Evolutionary conservation across 2,329 filamentous ascomycete species (phyloP), one percentile per base, ranked within the genome.

Genomic region (Biscogniauxia sp.): DNA sequence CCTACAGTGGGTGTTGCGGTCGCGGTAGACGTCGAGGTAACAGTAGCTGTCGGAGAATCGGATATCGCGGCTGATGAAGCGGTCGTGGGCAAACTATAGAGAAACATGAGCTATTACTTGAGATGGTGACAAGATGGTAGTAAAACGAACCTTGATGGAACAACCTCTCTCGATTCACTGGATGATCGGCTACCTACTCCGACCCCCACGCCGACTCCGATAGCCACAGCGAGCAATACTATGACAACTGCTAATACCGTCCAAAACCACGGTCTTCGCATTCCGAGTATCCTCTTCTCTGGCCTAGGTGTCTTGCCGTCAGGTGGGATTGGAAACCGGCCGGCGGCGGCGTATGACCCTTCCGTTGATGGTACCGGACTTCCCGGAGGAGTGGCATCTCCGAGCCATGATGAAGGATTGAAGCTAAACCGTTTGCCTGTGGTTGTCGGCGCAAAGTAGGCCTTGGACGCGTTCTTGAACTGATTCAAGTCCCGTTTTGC

Each of bases 131-230:
- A 5, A 41, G 50, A 51, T 56, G 11, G 20, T 52, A 19, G 11
- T 13, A 53, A 26, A 17, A 70, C 72, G 53, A 64, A 75, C 72
- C 69, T 71, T 50, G 69, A 66, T 13, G 58, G 53, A 11, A 53
- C 55, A 28, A 55, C 64, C 20, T 28, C 51, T 51, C 57, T 64
- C 15, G 65, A 62, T 19, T 52, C n/a, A 19, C 45, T 55, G 15
- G 28, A 20, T 20, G 37, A 20, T 28, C 25, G 51, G 1, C 20
- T 28, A 20, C 64, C 60, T 5, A 80, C 71, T 3, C 79, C 75
- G 7, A 79, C 71, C 0, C 74, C 78, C 1, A 80, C 73, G 1
- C 74, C 78, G 5, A 78, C 66, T 3, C 66, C 73, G 15, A 75
- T 61, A 5, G 70, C 65, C 1, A 79, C 59, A 19, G 75, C 51